phyloP scores from a whole-genome alignment of 306 rosid genomes.

The Dryas octopetala region DNA sequence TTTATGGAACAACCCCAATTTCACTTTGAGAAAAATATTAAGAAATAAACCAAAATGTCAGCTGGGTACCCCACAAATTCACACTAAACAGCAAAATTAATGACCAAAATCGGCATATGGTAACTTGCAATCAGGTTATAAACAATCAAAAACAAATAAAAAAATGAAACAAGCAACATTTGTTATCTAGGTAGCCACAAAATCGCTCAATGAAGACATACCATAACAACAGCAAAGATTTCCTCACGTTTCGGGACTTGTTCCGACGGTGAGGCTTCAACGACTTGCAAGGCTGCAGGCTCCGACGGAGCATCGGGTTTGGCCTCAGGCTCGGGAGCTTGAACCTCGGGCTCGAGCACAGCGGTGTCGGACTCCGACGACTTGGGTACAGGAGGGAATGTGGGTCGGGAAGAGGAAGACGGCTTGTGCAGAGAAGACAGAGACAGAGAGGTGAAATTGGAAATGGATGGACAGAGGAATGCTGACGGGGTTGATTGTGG shows the following conservation, averaged over 20 bases:
- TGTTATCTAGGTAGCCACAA: not conserved
- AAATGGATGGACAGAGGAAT: conserved; percentile 20
- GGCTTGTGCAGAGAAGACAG: conserved; percentile 42
- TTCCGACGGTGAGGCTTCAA: conserved; percentile 36
- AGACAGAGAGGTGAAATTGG: conserved; percentile 34
- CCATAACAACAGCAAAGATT: conserved; percentile 90
- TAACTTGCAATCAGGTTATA: not conserved
- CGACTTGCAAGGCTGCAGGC: conserved; percentile 34
- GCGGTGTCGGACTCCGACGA: conserved; percentile 39
- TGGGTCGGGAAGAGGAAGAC: conserved; percentile 41
- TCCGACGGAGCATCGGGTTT: conserved; percentile 19
- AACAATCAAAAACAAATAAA: not conserved
- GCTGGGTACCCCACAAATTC: not conserved
- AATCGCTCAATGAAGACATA: conserved; percentile 25
- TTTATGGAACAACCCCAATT: not conserved
- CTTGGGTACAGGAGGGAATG: conserved; percentile 45
- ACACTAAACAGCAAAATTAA: not conserved
- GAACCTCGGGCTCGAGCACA: conserved; percentile 16
- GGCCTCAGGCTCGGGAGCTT: conserved; percentile 13
- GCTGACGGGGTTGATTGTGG: not conserved
- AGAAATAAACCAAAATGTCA: not conserved
- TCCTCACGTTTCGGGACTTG: conserved; percentile 61
- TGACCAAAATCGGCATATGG: not conserved
- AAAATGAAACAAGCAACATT: not conserved
- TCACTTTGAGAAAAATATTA: not conserved